Base-by-base conservation (phyloP, 805 yeast genomes). In the Nakazawaea holstii region DNA sequence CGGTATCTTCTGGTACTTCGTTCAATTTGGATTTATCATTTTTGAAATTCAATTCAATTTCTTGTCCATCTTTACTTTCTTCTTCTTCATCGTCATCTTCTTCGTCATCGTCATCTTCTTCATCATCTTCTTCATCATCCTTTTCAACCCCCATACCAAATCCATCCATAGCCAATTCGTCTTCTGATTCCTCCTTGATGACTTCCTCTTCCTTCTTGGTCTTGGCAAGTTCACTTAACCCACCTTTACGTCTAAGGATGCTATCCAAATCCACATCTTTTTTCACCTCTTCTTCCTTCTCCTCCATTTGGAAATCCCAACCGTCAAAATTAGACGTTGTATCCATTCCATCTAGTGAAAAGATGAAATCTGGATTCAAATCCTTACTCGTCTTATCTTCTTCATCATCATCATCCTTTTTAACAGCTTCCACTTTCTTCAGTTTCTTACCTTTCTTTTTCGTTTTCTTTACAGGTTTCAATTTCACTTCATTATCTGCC, bases 231-330 rank as follows among this genome's bases (percentile, higher is more conserved):
- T 78, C 77, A 5, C 76, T 69, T 46, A 84, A 69, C 37, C 96
- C 88, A 63, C 97, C 95, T 57, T 87, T 91, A 64, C 91, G 77
- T 67, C 84, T 81, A 55, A 92, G 86, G 46, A 92, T 92, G 11
- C 82, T 81, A 58, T 92, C 97, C 52, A 92, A 73, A 69, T 92
- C 96, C 8, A 89, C 96, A 51, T 82, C 87, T 52, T 76, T 78
- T 47, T 60, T 72, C 8, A 52, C 52, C 33, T 51, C 45, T 20
- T 46, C 52, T 4, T 51, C 53, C 32, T 60, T 61, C 13, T 57
- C 69, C 35, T 76, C 79, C 46, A 78, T 79, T 36, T 74, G 77
- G 59, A 90, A 88, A 55, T 89, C 89, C 97, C 97, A 90, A 4
- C 96, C 96, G 48, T 77, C 80, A 45, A 83, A 80, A 3, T 68